Evolutionary conservation across 768 basidiomycete species (phyloP), one percentile per base, ranked within the genome.

Genomic region (Nidularia sp.): DNA sequence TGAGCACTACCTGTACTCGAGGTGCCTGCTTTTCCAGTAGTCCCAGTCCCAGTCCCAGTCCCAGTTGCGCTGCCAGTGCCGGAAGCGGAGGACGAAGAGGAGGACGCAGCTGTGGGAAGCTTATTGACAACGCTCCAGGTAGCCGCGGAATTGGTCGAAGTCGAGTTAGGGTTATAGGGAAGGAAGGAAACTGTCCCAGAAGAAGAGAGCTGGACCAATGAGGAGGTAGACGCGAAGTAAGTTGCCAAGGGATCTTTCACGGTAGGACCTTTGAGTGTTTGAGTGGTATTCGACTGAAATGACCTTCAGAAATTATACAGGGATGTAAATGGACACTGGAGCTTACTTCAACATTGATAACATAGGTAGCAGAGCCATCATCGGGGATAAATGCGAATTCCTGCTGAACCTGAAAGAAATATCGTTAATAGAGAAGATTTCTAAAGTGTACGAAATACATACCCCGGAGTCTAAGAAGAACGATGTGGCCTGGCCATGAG

Each of bases 311-410:
- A 49, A 29, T 29, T 29, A 29, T 29, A 29, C 25, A 29, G 25
- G 25, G 25, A 29, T 29, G 25, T 29, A 29, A 29, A 29, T 29
- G 25, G 25, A 4, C 2, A 29, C 2, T 29, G 25, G 25, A 29
- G 25, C 25, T 22, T 66, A 83, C 81, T 66, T 81, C 76, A 45
- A 86, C 84, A 59, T 88, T 84, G 59, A 89, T 72, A 35, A 92
- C 77, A 59, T 87, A 91, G 22, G 85, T 82, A 34, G 75, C 74
- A 13, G 85, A 85, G 51, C 79, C 80, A 60, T 90, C 88, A 61
- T 83, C 76, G 22, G 90, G 90, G 51, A 92, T 75, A 69, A 83
- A 93, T 2, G 85, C 85, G 65, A 90, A 86, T 62, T 86, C 80
- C 55, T 84, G 74, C 60, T 88, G 88, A 18, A 85, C 81, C 80